phyloP scores from a whole-genome alignment of 805 yeast species.

The Kregervanrija delftensis region DNA sequence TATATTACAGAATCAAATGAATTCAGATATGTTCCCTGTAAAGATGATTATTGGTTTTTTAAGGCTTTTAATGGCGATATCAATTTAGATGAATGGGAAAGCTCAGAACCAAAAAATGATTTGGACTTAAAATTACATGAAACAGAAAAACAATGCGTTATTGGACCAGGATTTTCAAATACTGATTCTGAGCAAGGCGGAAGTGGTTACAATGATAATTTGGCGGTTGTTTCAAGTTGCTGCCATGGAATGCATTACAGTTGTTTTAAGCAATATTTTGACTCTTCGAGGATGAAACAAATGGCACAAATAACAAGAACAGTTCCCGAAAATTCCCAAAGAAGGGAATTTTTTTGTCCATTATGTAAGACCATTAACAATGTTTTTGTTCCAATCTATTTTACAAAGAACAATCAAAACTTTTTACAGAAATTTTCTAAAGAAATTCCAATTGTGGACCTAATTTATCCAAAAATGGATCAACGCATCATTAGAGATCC shows the following conservation, averaged over 20 bases:
- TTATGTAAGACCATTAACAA: constrained; percentile 84
- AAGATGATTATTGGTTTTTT: constrained; percentile 56
- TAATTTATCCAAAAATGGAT: constrained; percentile 7
- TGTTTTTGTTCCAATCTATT: constrained; percentile 70
- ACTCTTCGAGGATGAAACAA: constrained; percentile 43
- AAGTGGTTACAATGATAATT: constrained; percentile 31
- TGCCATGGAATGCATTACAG: constrained; percentile 90
- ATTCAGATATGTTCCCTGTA: constrained; percentile 53
- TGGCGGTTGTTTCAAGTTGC: constrained; percentile 63
- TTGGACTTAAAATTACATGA: constrained; percentile 5
- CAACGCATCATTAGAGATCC: constrained; percentile 5
- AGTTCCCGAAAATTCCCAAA: constrained; percentile 64
- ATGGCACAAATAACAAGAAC: constrained; percentile 75
- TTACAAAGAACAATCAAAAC: constrained; percentile 37
- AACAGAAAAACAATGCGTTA: constrained; percentile 32
- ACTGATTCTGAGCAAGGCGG: constrained; percentile 11
- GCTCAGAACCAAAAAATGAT: neutral
- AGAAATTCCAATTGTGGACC: constrained; percentile 1
- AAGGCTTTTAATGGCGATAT: constrained; percentile 52
- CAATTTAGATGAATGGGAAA: constrained; percentile 27
- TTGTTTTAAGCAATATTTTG: constrained; percentile 63
- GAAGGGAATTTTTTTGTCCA: constrained; percentile 80
- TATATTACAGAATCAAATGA: constrained; percentile 52
- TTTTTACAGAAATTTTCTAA: constrained; percentile 14
- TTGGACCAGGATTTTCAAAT: constrained; percentile 69